These are phyloP conservation scores for Ophiocordyceps camponoti-floridani DNA, from an alignment of 2,329 filamentous ascomycete species.

Conservation along the genomic window DNA sequence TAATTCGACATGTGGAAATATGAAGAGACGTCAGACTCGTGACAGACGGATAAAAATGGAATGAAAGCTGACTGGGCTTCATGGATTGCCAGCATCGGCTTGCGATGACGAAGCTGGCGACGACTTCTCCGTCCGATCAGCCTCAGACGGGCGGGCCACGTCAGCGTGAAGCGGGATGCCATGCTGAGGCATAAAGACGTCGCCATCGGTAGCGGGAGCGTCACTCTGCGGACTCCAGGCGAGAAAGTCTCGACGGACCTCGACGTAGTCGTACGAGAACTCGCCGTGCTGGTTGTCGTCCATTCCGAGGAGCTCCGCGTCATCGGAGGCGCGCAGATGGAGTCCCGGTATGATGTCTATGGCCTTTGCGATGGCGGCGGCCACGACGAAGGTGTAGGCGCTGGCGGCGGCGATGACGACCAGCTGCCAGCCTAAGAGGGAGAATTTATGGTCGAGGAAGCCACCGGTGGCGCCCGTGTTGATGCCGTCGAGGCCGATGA, in stretches of 20 bases:
- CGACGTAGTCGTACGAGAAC: conserved; percentile 72
- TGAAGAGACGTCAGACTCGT: background rate
- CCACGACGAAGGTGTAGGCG: conserved; percentile 48
- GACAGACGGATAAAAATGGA: background rate
- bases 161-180: conserved; percentile 48
- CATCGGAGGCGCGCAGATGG: conserved; percentile 46
- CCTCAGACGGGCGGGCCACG: conserved; percentile 13
- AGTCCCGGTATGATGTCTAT: conserved; percentile 56
- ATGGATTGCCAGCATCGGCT: background rate
- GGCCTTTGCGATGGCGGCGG: conserved; percentile 50
- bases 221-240: conserved; percentile 66
- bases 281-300: conserved; percentile 67
- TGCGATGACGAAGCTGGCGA: conserved; percentile 3
- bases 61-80: background rate
- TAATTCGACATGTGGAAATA: background rate
- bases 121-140: conserved; percentile 2
- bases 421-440: conserved; percentile 43
- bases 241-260: conserved; percentile 67
- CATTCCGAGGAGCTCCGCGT: conserved; percentile 50
- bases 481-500: conserved; percentile 57
- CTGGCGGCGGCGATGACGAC: conserved; percentile 48
- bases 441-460: conserved; percentile 41
- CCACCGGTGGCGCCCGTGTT: conserved; percentile 52
- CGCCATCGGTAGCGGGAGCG: conserved; percentile 41
- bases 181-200: conserved; percentile 45